Evolutionary conservation across 2,329 filamentous ascomycete species (phyloP).

Genomic region (Dothistroma septosporum): DNA sequence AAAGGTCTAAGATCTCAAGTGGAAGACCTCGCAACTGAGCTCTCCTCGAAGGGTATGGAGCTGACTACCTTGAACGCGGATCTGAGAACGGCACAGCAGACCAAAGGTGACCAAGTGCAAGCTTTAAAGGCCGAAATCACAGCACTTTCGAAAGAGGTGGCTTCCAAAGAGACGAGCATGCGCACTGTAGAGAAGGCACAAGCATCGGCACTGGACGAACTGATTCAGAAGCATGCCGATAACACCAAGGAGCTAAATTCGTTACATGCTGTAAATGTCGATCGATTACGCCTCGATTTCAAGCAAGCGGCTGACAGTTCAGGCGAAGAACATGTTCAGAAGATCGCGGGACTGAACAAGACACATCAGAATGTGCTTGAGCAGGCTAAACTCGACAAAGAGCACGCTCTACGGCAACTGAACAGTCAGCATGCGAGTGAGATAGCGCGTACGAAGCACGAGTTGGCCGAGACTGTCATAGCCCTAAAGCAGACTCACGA

Average conservation of each 20-base stretch:
- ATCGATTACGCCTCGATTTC: slow-evolving; percentile 1
- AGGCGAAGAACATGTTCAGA: background rate
- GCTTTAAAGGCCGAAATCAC: background rate
- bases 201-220: background rate
- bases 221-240: background rate
- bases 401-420: background rate
- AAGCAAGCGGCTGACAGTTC: background rate
- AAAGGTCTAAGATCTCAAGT: background rate
- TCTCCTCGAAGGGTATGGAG: background rate
- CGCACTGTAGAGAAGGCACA: background rate
- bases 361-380: slow-evolving; percentile 1
- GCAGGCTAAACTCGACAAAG: background rate
- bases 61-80: background rate
- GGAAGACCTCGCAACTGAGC: background rate
- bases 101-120: background rate
- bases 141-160: background rate
- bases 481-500: background rate
- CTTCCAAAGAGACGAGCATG: background rate
- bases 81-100: background rate
- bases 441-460: background rate
- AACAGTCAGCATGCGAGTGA: background rate
- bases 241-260: background rate
- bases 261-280: background rate
- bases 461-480: background rate
- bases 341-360: background rate